Base-by-base conservation (phyloP, 345 rosid species). In the Barbarea vulgaris region DNA sequence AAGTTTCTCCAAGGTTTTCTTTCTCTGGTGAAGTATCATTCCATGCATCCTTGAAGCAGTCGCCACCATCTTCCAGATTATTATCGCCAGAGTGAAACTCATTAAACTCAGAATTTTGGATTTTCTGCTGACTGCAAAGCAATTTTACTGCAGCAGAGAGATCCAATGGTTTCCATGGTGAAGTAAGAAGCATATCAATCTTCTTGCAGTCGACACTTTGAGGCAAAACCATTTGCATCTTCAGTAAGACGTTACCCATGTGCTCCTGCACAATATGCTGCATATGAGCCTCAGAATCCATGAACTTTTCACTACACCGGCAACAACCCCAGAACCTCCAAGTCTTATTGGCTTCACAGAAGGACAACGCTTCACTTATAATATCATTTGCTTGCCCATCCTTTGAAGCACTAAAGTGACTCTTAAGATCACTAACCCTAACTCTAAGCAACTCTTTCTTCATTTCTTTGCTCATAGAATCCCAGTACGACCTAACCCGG, bases 121-220 rank as follows among this genome's bases (percentile, higher is more conserved):
- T 54, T 77, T 85, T 84, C 59, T 78, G 81, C 83, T 70, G 79
- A 77, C 72, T 80, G 48, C 78, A 80, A 44, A 87, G 83, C 87
- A 95, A 81, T 77, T 88, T 82, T 71, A 80, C 67, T 0, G 88
- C 80, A 33, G 91, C 88, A 63, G 87, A 81, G 74, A 89, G 74
- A 84, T 95, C 99, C 66, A 92, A 64, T 6, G 99, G 98, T 81
- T 88, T 89, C 99, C 98, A 92, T 67, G 90, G 80, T 69, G 80
- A 82, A 60, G 69, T 90, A 48, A 84, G 80, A 70, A 92, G 86
- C 96, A 89, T 84, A 64, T 90, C 94, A 72, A 68, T 79, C 89
- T 93, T 89, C 76, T 87, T 46, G 22, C 88, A 67, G 42, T 89
- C 88, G 65, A 88, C 68, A 78, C 82, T 79, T 70, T 86, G 93